Conservation (phyloP, 345 rosid genomes). For the Corchorus olitorius region DNA sequence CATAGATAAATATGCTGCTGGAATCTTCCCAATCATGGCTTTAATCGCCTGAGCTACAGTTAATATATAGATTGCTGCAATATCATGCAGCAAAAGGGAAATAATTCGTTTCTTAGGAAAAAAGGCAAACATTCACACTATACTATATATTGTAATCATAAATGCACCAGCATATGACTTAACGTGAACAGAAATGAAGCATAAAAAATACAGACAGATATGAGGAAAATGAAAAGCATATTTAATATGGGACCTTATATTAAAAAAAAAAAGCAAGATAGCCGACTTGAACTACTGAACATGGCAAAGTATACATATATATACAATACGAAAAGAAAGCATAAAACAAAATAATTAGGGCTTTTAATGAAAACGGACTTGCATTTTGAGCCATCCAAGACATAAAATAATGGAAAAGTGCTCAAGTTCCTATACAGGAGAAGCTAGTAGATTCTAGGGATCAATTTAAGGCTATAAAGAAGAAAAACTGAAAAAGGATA, state of each 20-base stretch:
- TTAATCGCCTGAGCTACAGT: neutral
- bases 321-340: neutral
- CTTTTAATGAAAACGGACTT: neutral
- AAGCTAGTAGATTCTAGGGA: neutral
- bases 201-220: neutral
- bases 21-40: neutral
- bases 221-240: neutral
- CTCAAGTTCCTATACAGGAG: neutral
- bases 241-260: neutral
- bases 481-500: neutral
- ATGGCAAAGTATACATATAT: neutral
- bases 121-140: neutral
- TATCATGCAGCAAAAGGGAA: neutral
- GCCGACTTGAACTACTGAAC: neutral
- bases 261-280: neutral
- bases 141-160: neutral
- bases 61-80: neutral
- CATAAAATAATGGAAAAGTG: neutral
- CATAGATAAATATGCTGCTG: no score
- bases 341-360: neutral
- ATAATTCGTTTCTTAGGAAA: neutral
- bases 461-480: neutral
- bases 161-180: neutral
- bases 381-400: neutral
- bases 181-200: neutral